Conservation (phyloP, 805 yeast genomes). For the Wickerhamomyces chambardii region DNA sequence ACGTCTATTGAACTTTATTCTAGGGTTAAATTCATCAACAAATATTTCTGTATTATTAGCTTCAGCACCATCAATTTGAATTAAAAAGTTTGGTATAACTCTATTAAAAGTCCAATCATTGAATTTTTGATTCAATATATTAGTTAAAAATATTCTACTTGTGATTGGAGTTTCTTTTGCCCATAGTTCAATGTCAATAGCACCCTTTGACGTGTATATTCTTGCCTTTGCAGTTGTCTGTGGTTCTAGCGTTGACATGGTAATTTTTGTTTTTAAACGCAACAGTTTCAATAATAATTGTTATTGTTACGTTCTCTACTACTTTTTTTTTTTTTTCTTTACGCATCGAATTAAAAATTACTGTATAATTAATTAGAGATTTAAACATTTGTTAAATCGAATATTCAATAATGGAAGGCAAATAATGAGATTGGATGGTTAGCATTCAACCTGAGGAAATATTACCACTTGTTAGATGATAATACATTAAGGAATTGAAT, state of each 20-base stretch:
- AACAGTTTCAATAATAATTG: too few relatives aligned
- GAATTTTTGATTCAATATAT: slow-evolving; percentile 34
- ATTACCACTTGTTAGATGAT: too few relatives aligned
- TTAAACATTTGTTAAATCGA: too few relatives aligned
- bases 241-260: slow-evolving; percentile 30
- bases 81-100: slow-evolving; percentile 24
- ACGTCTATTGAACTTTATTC: slow-evolving; percentile 40
- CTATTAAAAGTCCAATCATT: slow-evolving; percentile 31
- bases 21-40: slow-evolving; percentile 37
- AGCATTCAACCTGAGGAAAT: too few relatives aligned
- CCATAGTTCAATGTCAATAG: slow-evolving; percentile 53
- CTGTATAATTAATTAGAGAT: too few relatives aligned
- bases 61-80: slow-evolving; percentile 25
- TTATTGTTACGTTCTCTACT: too few relatives aligned
- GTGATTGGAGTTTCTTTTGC: slow-evolving; percentile 57
- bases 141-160: slow-evolving; percentile 36
- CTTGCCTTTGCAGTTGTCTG: slow-evolving; percentile 50
- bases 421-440: too few relatives aligned
- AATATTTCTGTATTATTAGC: slow-evolving; percentile 11
- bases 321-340: too few relatives aligned
- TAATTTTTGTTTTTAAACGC: too few relatives aligned
- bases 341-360: too few relatives aligned
- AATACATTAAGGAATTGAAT: too few relatives aligned
- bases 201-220: slow-evolving; percentile 49
- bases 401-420: too few relatives aligned